Evolutionary conservation across 441 rosid genomes (phyloP).

Genomic region (Breynia disticha): DNA sequence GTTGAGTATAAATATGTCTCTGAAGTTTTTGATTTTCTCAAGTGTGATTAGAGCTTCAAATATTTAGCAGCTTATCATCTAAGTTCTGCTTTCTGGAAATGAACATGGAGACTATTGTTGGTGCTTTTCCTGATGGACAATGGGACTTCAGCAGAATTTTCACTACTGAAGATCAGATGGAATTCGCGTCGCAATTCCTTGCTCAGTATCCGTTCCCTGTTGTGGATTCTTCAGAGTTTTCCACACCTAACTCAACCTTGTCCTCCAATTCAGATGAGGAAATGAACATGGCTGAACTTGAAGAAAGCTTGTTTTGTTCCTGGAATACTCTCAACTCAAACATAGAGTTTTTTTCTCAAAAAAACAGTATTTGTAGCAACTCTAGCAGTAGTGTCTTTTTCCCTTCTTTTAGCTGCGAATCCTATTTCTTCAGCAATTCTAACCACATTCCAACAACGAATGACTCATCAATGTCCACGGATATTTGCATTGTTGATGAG

Average conservation of each 20-base stretch:
- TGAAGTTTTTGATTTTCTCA: constrained; percentile 22
- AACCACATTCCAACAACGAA: constrained; percentile 21
- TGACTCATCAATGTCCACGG: constrained; percentile 17
- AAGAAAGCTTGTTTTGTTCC: constrained; percentile 25
- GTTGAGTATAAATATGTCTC: constrained; percentile 27
- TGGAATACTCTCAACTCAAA: constrained; percentile 23
- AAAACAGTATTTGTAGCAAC: constrained; percentile 20
- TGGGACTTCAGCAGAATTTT: constrained; percentile 53
- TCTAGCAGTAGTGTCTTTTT: constrained; percentile 16
- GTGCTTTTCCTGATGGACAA: constrained; percentile 52
- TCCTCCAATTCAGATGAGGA: constrained; percentile 25
- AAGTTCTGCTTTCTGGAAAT: background rate
- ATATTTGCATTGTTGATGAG: constrained; percentile 22
- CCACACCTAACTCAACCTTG: constrained; percentile 19
- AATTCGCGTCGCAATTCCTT: constrained; percentile 17
- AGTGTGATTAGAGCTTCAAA: constrained; percentile 19
- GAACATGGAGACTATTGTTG: constrained; percentile 25
- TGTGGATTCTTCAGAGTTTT: constrained; percentile 16
- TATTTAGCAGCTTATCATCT: background rate
- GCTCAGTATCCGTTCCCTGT: constrained; percentile 36
- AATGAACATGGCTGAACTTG: constrained; percentile 17
- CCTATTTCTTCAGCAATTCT: constrained; percentile 23
- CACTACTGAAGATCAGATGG: constrained; percentile 26
- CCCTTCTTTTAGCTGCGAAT: constrained; percentile 24
- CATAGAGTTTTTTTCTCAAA: constrained; percentile 22